These are phyloP conservation scores for Raddia distichophylla DNA, from an alignment of 176 grass and related monocot species.

Conservation along the genomic window DNA sequence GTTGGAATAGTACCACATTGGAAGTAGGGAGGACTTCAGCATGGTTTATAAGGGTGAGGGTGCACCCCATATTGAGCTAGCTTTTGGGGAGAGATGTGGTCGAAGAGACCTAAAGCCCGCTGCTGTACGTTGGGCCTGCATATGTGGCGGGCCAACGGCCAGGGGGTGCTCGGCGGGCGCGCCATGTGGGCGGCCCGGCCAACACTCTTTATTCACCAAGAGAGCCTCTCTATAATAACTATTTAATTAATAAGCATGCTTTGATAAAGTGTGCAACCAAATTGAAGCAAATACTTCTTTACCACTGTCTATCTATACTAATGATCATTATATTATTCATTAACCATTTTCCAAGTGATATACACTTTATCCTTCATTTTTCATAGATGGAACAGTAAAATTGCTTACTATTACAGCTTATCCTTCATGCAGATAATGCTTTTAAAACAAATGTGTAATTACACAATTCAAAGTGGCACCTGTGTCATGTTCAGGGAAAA, in stretches of 20 bases:
- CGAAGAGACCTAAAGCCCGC: no score
- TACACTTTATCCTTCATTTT: background rate
- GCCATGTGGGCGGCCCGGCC: no score
- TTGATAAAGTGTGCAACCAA: background rate
- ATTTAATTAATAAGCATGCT: background rate
- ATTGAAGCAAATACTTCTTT: slow-evolving; percentile 10
- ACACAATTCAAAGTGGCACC: background rate
- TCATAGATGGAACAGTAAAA: background rate
- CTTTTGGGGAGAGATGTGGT: no score
- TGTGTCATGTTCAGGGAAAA: background rate
- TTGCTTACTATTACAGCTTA: background rate
- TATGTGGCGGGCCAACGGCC: no score
- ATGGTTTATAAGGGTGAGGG: no score
- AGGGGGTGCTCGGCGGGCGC: no score
- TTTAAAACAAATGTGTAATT: background rate
- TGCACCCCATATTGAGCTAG: no score
- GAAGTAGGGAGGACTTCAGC: no score
- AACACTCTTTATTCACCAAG: slow-evolving; percentile 31
- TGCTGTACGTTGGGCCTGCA: no score
- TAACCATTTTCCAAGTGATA: background rate
- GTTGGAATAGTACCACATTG: no score
- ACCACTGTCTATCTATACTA: background rate
- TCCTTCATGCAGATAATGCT: slow-evolving; percentile 18
- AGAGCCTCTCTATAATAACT: slow-evolving; percentile 3
- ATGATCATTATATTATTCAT: background rate